A percentile compares a stretch with the other conserved stretches of the same genome.
Evolutionary conservation across 2,329 filamentous ascomycete species (phyloP).

Genomic region (Hirsutella rhossiliensis): DNA sequence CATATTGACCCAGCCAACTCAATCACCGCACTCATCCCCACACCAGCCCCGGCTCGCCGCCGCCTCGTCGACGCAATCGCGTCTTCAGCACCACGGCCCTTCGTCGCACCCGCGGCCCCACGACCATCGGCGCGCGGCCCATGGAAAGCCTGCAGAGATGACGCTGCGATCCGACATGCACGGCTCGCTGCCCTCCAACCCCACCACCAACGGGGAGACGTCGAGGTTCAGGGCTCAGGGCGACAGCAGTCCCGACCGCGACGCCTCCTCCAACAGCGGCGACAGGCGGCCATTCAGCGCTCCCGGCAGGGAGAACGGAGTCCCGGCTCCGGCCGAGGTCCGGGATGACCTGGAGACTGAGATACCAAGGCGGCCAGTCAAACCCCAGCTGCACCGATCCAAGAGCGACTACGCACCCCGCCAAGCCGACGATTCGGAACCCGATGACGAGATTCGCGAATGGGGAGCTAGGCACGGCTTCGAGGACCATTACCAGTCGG

Average conservation of each 20-base stretch:
- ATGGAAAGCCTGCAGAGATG: conserved; percentile 16
- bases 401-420: conserved; percentile 42
- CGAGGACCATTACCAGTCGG: conserved; percentile 82
- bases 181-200: conserved; percentile 15
- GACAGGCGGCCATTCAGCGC: conserved; percentile 33
- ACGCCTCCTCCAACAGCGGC: conserved; percentile 14
- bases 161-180: conserved; percentile 20
- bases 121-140: conserved; percentile 8
- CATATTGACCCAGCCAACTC: conserved; percentile 5
- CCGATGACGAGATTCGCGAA: conserved; percentile 32
- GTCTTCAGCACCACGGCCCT: conserved; percentile 7
- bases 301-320: conserved; percentile 28
- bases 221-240: conserved; percentile 15
- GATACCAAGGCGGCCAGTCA: conserved; percentile 25
- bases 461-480: conserved; percentile 71
- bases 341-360: conserved; percentile 22
- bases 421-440: conserved; percentile 26
- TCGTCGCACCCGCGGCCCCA: conserved; percentile 11
- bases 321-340: conserved; percentile 9
- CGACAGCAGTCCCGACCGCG: conserved; percentile 16
- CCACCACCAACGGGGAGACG: conserved; percentile 16
- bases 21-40: conserved; percentile 7
- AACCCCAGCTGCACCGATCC: conserved; percentile 41
- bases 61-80: conserved; percentile 11
- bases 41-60: conserved; percentile 6